Evolutionary conservation across 768 basidiomycete genomes (phyloP).

Genomic region (Suillus spraguei): DNA sequence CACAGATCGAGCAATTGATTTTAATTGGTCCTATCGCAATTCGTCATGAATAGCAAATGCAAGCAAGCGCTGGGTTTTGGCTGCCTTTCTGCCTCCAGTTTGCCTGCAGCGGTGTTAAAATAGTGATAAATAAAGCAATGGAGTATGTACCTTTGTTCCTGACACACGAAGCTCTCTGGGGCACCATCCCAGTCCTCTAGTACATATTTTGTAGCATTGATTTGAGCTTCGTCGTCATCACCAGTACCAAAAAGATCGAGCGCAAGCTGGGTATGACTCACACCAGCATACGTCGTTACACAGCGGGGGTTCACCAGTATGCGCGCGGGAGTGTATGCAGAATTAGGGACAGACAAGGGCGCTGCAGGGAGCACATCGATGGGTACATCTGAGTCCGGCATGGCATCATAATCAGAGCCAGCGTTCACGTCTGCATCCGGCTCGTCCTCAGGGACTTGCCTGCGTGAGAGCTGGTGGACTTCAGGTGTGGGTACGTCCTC

Average conservation of each 20-base stretch:
- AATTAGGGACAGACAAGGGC: constrained; percentile 77
- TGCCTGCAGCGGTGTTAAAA: constrained; percentile 45
- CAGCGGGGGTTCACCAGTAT: constrained; percentile 96
- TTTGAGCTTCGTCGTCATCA: constrained; percentile 60
- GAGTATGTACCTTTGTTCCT: constrained; percentile 77
- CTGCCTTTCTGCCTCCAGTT: constrained; percentile 87
- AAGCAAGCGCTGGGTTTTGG: constrained; percentile 84
- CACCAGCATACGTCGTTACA: constrained; percentile 97
- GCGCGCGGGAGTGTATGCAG: constrained; percentile 83
- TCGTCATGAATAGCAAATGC: constrained; percentile 85
- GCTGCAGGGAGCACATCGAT: constrained; percentile 31
- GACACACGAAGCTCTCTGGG: constrained; percentile 97
- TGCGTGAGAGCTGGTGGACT: constrained; percentile 34
- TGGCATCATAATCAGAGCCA: constrained; percentile 88
- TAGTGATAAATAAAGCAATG: constrained; percentile 6
- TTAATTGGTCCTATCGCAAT: constrained; percentile 31
- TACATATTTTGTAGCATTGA: constrained; percentile 64
- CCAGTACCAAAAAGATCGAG: constrained; percentile 85
- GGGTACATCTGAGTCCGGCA: constrained; percentile 59
- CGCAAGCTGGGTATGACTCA: constrained; percentile 95
- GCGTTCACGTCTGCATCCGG: constrained; percentile 77
- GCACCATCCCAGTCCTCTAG: constrained; percentile 96
- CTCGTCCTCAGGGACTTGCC: constrained; percentile 32
- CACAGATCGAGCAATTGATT: constrained; percentile 16
- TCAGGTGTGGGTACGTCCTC: constrained; percentile 39